Base-by-base conservation (phyloP, 495 filamentous ascomycete genomes). In the Cercophora scortea region DNA sequence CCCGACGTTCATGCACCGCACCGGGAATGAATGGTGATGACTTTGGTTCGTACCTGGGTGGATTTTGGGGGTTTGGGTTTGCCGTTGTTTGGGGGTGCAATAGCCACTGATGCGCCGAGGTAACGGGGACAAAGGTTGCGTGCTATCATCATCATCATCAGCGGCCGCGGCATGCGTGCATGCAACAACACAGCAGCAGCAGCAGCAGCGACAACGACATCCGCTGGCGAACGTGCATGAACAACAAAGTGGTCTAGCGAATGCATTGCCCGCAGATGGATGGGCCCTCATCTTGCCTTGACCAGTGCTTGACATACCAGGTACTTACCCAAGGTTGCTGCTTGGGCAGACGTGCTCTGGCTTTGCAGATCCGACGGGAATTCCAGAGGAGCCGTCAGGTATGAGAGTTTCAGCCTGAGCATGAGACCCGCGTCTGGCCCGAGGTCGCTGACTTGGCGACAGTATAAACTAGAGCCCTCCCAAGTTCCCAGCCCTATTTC, bases 321-420 rank as follows among this genome's bases (percentile, higher is more conserved):
- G 15, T 42, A 5, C 8, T 5, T 16, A 15, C 40, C 15, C 5
- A 8, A 17, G 43, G 43, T 45, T 25, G 35, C 44, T 19, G n/a
- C 43, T 34, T n/a, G 46, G 25, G 41, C 32, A 5, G 42, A 54
- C 42, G 39, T 45, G 42, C 38, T 19, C 47, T 34, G 19, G 36
- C 10, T 58, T 58, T 52, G 56, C 42, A 47, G 56, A 50, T 36
- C 38, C 25, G 38, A n/a, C 51, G 40, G 42, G 32, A 45, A 41
- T 32, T 40, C 41, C 32, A 54, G 39, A 54, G 19, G 47, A 15
- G 13, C 17, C 47, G 19, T 47, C 32, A 46, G 47, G 55, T 47
- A 58, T 46, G 45, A 39, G 18, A 41, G 58, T 60, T 60, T 60
- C 58, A 60, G 54, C 25, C 38, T 60, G 58, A 42, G 51, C 50